A percentile compares a stretch with the other conserved stretches of the same genome.
These are phyloP conservation scores for Xylariaceae sp. DNA, from an alignment of 2,329 filamentous ascomycete species.

Conservation along the genomic window DNA sequence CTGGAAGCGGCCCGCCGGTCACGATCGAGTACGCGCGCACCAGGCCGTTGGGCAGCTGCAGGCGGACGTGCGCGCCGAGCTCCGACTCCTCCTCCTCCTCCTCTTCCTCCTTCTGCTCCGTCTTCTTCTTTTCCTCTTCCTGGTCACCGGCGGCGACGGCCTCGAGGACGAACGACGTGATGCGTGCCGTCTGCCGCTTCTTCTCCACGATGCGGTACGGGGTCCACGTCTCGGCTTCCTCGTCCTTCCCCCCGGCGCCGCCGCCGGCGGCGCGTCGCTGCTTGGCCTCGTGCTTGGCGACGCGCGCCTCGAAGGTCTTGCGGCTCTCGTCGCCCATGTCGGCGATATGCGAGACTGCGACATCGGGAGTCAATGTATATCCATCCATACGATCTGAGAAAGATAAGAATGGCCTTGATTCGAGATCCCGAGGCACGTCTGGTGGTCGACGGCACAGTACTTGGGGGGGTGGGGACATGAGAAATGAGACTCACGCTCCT, in stretches of 20 bases:
- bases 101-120: too few species aligned
- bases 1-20: conserved; percentile 41
- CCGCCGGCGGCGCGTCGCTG: conserved; percentile 15
- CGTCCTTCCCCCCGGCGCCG: conserved; percentile 3
- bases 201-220: conserved; percentile 42
- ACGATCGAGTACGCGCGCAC: conserved; percentile 55
- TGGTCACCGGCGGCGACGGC: conserved; percentile 28
- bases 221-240: conserved; percentile 30
- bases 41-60: conserved; percentile 50
- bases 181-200: conserved; percentile 39
- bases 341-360: conserved; percentile 43
- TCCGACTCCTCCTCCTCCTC: conserved; percentile 21
- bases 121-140: conserved; percentile 23
- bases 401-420: too few species aligned
- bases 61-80: conserved; percentile 45
- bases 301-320: conserved; percentile 39
- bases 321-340: conserved; percentile 42
- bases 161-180: conserved; percentile 47
- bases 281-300: conserved; percentile 33
- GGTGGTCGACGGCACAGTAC: too few species aligned
- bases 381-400: too few species aligned
- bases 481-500: too few species aligned
- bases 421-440: too few species aligned
- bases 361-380: too few species aligned
- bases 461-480: too few species aligned